Evolutionary conservation across 2,329 filamentous ascomycete species (phyloP), one percentile per base, ranked within the genome.

Genomic region (Biscogniauxia mediterranea): DNA sequence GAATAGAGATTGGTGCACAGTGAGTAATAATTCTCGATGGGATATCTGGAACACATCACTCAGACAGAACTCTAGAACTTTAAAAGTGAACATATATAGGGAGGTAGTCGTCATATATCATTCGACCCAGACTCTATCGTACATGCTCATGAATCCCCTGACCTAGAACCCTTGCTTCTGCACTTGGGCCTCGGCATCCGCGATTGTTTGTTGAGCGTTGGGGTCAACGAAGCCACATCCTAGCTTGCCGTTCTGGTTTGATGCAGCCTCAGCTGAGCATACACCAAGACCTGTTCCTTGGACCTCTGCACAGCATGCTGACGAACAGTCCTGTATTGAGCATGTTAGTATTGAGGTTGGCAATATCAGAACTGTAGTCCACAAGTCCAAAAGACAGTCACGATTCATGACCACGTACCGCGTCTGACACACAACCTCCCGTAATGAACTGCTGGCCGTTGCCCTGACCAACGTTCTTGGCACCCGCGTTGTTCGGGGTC

Each of bases 181-280:
- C 54, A 69, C 68, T 57, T 72, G 70, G 17, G 67, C 68, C 61
- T 73, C 6, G n/a, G 71, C 71, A 55, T 62, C 66, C 32, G 64
- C 65, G 17, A 72, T 71, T 53, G 63, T 68, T 60, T 68, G 55
- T 26, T 59, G 56, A 2, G 72, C 65, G 57, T 76, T 72, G 21
- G 73, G 71, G 62, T 76, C 73, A 38, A 70, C 68, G 55, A 75
- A 75, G 50, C 69, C 69, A 52, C 73, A 76, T 49, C 74, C 74
- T 25, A 68, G 68, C 69, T 76, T 76, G 56, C 73, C 73, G 55
- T 71, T 71, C 62, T 76, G 73, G 13, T 21, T 19, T 11, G 52
- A 54, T 21, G 52, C 52, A 5, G 52, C 52, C 52, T 54, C 52
- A 8, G 52, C 52, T 6, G 52, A 54, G 52, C 52, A 54, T 19